Conservation (phyloP, 441 rosid genomes). For the Brassica balearica region DNA sequence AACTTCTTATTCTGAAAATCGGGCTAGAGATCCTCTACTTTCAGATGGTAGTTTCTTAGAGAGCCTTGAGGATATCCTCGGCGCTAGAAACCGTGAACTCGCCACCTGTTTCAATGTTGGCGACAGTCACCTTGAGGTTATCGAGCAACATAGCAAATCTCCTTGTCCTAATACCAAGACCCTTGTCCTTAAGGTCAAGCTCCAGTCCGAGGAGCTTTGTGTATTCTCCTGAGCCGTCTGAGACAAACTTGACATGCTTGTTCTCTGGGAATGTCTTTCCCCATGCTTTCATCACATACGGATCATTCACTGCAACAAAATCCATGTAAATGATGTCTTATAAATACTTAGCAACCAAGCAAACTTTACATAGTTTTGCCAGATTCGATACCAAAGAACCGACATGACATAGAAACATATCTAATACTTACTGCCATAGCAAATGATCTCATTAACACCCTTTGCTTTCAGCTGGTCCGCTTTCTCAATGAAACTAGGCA, state of each 20-base stretch:
- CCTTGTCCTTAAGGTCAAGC: conserved; percentile 86
- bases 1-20: conserved; percentile 3
- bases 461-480: conserved; percentile 77
- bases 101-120: conserved; percentile 88
- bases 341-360: neutral
- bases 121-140: conserved; percentile 86
- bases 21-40: neutral
- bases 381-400: neutral
- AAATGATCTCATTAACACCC: conserved; percentile 77
- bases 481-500: conserved; percentile 74
- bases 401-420: neutral
- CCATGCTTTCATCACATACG: conserved; percentile 97
- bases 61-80: conserved; percentile 80
- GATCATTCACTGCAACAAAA: conserved; percentile 77
- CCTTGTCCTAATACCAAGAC: conserved; percentile 83
- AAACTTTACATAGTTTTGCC: neutral
- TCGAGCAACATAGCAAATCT: conserved; percentile 86
- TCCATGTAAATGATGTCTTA: neutral
- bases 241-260: conserved; percentile 84
- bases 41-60: conserved; percentile 41
- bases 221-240: conserved; percentile 86
- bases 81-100: conserved; percentile 87
- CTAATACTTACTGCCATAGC: conserved; percentile 69
- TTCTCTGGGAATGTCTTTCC: conserved; percentile 89
- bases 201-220: conserved; percentile 89